A percentile compares a stretch with the other conserved stretches of the same genome.
Conservation (phyloP, 768 basidiomycete genomes). For the Termitomyces bulborhizus region DNA sequence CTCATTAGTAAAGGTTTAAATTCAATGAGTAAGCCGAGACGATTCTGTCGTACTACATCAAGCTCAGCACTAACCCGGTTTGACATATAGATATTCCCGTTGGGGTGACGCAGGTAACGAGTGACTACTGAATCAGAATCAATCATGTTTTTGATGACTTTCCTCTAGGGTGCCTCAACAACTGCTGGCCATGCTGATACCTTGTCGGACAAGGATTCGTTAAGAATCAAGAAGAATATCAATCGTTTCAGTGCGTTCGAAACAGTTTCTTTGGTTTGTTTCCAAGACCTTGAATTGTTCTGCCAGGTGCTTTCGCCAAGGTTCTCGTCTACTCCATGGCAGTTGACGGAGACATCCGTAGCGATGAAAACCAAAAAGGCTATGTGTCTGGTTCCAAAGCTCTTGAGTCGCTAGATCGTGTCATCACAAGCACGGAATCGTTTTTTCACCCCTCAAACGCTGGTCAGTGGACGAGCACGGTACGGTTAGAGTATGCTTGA, state of each 20-base stretch:
- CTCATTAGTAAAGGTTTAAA: constrained; percentile 78
- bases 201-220: constrained; percentile 45
- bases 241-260: constrained; percentile 52
- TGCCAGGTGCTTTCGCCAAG: constrained; percentile 71
- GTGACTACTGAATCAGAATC: not conserved
- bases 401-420: constrained; percentile 77
- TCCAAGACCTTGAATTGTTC: constrained; percentile 5
- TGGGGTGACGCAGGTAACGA: constrained; percentile 54
- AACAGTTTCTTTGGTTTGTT: not conserved
- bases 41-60: not conserved
- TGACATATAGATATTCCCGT: constrained; percentile 57
- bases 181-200: constrained; percentile 70
- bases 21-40: constrained; percentile 57
- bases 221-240: constrained; percentile 63
- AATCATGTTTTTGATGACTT: not conserved
- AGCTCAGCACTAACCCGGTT: not conserved
- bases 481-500: constrained; percentile 22
- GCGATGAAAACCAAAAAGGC: constrained; percentile 36
- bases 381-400: constrained; percentile 83
- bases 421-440: constrained; percentile 88
- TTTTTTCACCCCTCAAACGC: constrained; percentile 96
- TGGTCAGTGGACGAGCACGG: constrained; percentile 71
- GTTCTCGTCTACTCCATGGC: constrained; percentile 87
- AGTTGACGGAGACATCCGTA: constrained; percentile 63
- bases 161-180: constrained; percentile 48